Conservation (phyloP, 768 basidiomycete genomes). For the Podaxis mareebaensis region DNA sequence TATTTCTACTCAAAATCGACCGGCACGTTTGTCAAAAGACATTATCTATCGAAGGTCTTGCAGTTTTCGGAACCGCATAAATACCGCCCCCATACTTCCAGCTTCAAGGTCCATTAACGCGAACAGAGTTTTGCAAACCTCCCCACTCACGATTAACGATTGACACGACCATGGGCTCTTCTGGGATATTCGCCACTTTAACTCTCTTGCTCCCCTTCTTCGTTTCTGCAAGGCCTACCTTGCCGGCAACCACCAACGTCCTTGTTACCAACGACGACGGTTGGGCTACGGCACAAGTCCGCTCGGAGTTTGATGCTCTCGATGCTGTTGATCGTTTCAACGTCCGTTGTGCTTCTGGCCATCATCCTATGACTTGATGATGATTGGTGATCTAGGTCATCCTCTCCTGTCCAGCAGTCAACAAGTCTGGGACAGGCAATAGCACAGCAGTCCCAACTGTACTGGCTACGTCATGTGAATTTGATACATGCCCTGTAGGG, state of each 20-base stretch:
- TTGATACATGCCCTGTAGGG: conserved; percentile 44
- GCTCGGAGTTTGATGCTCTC: conserved; percentile 41
- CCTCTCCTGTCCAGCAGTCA: conserved; percentile 47
- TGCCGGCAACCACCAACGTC: conserved; percentile 18
- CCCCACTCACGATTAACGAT: neutral
- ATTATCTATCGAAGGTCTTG: neutral
- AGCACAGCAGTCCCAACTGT: conserved; percentile 35
- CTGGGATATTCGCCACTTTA: neutral
- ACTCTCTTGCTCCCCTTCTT: conserved; percentile 6
- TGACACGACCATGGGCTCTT: neutral
- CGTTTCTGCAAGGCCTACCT: conserved; percentile 12
- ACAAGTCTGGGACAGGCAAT: conserved; percentile 48
- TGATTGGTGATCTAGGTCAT: conserved; percentile 33
- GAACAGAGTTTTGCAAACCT: neutral
- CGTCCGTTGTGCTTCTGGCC: conserved; percentile 24
- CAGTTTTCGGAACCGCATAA: neutral
- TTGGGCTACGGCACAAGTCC: conserved; percentile 49
- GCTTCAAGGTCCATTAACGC: neutral
- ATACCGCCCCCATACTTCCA: neutral
- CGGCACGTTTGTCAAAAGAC: neutral
- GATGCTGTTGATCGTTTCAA: conserved; percentile 36
- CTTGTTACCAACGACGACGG: conserved; percentile 38
- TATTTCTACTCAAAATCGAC: neutral
- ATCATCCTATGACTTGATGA: neutral
- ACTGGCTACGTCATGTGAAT: conserved; percentile 42